Evolutionary conservation across 2,329 filamentous ascomycete genomes (phyloP), one percentile per base, ranked within the genome.

Genomic region (Fusarium sp.): DNA sequence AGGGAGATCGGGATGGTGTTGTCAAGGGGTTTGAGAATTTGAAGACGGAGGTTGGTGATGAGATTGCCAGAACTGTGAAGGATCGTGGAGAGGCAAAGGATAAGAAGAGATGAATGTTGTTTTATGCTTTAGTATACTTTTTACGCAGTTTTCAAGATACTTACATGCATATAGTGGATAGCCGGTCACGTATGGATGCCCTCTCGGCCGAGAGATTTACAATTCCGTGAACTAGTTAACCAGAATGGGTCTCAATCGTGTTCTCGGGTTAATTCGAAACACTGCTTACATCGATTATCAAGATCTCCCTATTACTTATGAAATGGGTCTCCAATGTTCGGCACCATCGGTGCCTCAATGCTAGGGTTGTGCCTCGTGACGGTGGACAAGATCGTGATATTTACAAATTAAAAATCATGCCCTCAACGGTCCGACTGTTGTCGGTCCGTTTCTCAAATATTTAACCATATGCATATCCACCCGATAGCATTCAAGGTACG

Each of bases 1-100:
- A 75, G 1, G 86, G 81, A 0, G 88, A 90, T 71, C 74, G 82
- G 0, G 75, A 84, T 11, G 88, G 89, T 1, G 82, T 90, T 3
- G 76, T 88, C 2, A 68, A 83, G 1, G 88, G 89, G 0, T 89
- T 91, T 64, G 75, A 78, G 44, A 51, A 22, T 0, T 32, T 81
- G 35, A 70, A 58, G 0, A 73, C 77, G 0, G 77, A 78, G 0
- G 44, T 68, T 17, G 78, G 70, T 0, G 54, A 60, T 33, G 64
- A 72, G 7, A 70, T 81, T 48, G 74, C 78, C 0, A 59, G 57
- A 1, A 22, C 77, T 10, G 76, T 80, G 0, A 61, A 58, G 58
- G 68, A 79, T 37, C 53, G 57, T 7, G 65, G 65, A 0, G 65
- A 69, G 17, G 17, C 60, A 4, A 65, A 68, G 13, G 59, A 65